phyloP scores from a whole-genome alignment of 108 stramenopile species.

The Nitzschia inconspicua region DNA sequence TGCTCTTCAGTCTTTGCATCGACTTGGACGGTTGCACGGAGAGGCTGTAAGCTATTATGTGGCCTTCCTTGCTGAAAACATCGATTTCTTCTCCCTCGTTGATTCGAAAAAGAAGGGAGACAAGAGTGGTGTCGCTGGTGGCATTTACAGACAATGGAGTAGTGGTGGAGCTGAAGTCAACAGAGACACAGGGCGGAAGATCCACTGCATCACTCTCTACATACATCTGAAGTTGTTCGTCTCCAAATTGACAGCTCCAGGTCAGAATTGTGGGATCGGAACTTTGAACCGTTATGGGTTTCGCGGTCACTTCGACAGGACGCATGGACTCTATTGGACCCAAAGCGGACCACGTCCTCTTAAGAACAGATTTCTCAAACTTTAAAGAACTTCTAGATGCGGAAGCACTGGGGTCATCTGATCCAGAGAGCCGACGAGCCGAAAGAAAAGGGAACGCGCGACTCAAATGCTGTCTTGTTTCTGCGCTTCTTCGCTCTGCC shows the following conservation, averaged over 20 bases:
- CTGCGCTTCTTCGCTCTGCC: not conserved
- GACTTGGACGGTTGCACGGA: not conserved
- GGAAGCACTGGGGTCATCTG: not conserved
- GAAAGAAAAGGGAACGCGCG: slow-evolving; percentile 18
- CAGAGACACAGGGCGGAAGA: slow-evolving; percentile 13
- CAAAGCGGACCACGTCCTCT: slow-evolving; percentile 44
- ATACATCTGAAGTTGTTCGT: not conserved
- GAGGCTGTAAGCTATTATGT: not conserved
- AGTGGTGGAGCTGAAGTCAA: slow-evolving; percentile 9
- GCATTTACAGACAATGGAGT: not conserved
- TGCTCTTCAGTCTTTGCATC: no score
- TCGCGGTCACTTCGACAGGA: slow-evolving; percentile 33
- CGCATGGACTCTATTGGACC: slow-evolving; percentile 30
- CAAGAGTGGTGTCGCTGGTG: slow-evolving; percentile 1
- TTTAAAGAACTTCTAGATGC: not conserved
- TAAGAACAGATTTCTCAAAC: slow-evolving; percentile 17
- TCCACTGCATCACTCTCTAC: slow-evolving; percentile 10
- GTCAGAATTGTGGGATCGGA: not conserved
- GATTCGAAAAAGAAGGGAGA: not conserved
- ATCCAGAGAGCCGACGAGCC: slow-evolving; percentile 7
- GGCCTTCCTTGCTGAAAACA: slow-evolving; percentile 5
- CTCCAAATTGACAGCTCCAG: slow-evolving; percentile 5
- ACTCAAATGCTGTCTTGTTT: not conserved
- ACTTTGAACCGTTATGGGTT: not conserved
- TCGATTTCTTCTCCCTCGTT: not conserved